Evolutionary conservation across 331 rosid species (phyloP), one percentile per base, ranked within the genome.

Genomic region (Malus hybrid): DNA sequence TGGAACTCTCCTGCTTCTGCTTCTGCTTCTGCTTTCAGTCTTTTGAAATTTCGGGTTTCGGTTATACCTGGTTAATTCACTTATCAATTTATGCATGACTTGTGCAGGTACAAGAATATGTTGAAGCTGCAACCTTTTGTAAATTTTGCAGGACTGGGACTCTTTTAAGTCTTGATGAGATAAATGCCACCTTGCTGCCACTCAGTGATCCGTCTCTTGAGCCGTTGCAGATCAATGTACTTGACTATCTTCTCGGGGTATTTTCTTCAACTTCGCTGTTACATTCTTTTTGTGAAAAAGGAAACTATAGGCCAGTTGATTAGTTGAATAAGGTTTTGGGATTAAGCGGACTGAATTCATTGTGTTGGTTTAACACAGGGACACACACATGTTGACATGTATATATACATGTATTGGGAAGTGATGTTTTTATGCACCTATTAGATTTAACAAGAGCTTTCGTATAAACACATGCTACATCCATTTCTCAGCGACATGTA

Each of bases 181-280:
- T 94, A 44, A 90, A 94, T 86, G 77, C 86, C 28, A 81, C 85
- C 44, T 65, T 94, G 78, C 75, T 88, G 82, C 93, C 86, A 20
- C 93, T 94, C 39, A 79, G 89, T 79, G 96, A 91, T 84, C 85
- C 96, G 12, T 78, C 92, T 52, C 80, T 86, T 7, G 87, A 87
- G 78, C 99, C 99, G 77, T 86, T 94, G 86, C 92, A 87, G 84
- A 92, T 94, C 77, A 94, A 92, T 81, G 83, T 86, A 78, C 96
- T 94, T 3, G 99, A 94, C 82, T 94, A 94, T 85, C 82, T 92
- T 20, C 78, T 92, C 74, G 99, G 99, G 96, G 99, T 94, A 77
- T 75, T 66, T 62, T 20, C 62, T 56, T 71, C 13, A 71, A 55
- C 75, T 55, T 39, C 29, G 52, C 24, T 10, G 24, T 24, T 68